phyloP scores from a whole-genome alignment of 179 eudicot genomes.

The Silene noctiflora region DNA sequence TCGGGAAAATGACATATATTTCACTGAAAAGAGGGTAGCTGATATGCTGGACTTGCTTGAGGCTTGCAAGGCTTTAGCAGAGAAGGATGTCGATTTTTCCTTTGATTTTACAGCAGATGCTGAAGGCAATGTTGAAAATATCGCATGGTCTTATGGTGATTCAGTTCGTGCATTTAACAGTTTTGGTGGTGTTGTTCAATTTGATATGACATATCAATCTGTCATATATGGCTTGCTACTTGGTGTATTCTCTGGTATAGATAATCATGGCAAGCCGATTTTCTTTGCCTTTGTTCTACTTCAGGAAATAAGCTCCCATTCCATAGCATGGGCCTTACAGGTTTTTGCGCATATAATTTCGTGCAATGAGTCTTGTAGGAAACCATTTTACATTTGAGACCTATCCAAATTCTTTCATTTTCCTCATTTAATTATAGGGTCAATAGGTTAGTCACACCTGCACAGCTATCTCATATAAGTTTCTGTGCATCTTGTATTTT shows the following conservation, averaged over 20 bases:
- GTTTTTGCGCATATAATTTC: constrained; percentile 15
- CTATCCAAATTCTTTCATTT: no score
- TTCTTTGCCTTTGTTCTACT: constrained; percentile 56
- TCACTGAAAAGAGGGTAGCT: constrained; percentile 25
- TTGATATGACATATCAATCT: constrained; percentile 58
- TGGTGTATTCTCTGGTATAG: constrained; percentile 60
- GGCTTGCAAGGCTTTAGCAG: constrained; percentile 27
- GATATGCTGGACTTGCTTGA: constrained; percentile 27
- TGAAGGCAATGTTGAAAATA: constrained; percentile 28
- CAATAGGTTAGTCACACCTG: no score
- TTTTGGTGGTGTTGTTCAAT: constrained; percentile 59
- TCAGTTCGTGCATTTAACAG: constrained; percentile 37
- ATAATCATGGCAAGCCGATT: constrained; percentile 52
- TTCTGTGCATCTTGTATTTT: neutral
- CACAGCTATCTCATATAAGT: no score
- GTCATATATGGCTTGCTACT: constrained; percentile 48
- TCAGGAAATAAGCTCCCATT: constrained; percentile 52
- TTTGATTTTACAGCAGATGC: constrained; percentile 26
- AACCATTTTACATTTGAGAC: no score
- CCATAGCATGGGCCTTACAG: constrained; percentile 59
- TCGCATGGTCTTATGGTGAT: constrained; percentile 32
- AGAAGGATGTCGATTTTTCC: constrained; percentile 25
- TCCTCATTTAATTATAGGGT: no score
- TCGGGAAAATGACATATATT: constrained; percentile 22
- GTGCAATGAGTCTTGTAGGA: neutral